Evolutionary conservation across 2,329 filamentous ascomycete genomes (phyloP), one percentile per base, ranked within the genome.

Genomic region (Alternaria alternata): DNA sequence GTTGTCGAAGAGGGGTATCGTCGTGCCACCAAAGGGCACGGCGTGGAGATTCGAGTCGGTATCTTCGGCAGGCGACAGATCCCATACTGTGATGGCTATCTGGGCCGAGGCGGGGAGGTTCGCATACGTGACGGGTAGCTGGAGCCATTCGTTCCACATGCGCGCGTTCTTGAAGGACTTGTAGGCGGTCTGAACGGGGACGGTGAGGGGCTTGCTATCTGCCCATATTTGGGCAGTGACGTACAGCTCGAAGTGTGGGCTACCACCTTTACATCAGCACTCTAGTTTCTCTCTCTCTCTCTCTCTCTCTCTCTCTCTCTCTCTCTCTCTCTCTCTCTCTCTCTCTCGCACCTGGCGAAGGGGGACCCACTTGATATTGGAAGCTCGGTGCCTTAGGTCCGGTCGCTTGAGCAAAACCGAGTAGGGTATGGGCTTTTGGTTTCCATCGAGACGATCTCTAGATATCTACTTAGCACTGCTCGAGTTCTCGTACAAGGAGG

Each of bases 111-210:
- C 82, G 0, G 95, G 94, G 1, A 96, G 86, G 59, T 91, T 90
- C 63, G 91, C 89, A 78, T 97, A 95, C 5, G 89, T 86, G 62
- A 98, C 88, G 0, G 95, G 94, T 39, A 99, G 82, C 32, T 90
- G 88, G 28, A 99, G 87, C 95, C 96, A 99, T 81, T 98, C 94
- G 76, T 96, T 97, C 95, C 95, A 97, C 75, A 88, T 89, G 59
- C 82, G 79, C 32, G 74, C 88, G 36, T 86, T 86, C 75, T 93
- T 93, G 76, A 99, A 98, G 7, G 92, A 83, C 75, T 93, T 97
- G 81, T 98, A 98, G 24, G 93, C 87, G 3, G 95, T 99, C 78
- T 98, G 94, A 11, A 96, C 87, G 0, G 93, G 91, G 1, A 98
- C 92, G 0, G 94, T 96, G 68, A 99, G 82, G 36, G 94, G 93